Evolutionary conservation across 2,329 filamentous ascomycete species (phyloP), one percentile per base, ranked within the genome.

Genomic region (Salinomyces thailandicus): DNA sequence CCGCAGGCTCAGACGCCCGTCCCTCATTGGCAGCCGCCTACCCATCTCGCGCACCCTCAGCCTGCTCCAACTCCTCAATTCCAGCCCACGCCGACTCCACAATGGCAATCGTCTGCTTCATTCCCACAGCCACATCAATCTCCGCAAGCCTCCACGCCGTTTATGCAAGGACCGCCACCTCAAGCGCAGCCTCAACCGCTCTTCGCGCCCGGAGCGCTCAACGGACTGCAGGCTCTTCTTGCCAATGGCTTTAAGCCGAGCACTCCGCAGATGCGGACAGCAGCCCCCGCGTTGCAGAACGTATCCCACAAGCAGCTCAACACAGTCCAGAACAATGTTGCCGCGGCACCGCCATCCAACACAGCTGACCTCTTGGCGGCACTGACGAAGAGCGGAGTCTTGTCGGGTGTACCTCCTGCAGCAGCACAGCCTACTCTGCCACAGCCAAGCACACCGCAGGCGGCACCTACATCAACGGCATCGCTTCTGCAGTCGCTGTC

Each of bases 241-340:
- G 45, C 55, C 9, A 55, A 51, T 28, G 53, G 48, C 9, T 53
- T 53, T 16, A 59, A 59, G 36, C 57, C 55, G 11, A 57, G 53
- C 41, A 60, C 57, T 22, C 57, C 57, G 18, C 55, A 58, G 18
- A 48, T 60, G 28, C 53, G 53, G 3, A 47, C 52, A 16, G 55
- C 55, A 2, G 44, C 51, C 19, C 54, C 54, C 8, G 49, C 45
- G 6, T 42, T 58, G 8, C 51, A 51, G 17, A 47, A 51, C 38
- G 49, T 50, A 3, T 43, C 42, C 31, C 50, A 57, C 41, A 45
- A 51, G 18, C 53, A 58, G 37, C 44, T 58, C 8, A 46, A 51
- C 36, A 45, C 46, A 13, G 41, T 58, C 4, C 53, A 56, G 31
- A 50, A 46, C 35, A 51, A 54, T 27, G 27, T 45, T 3, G 44